Base-by-base conservation (phyloP, 1,284 basidiomycete genomes). In the Marasmius sp. region DNA sequence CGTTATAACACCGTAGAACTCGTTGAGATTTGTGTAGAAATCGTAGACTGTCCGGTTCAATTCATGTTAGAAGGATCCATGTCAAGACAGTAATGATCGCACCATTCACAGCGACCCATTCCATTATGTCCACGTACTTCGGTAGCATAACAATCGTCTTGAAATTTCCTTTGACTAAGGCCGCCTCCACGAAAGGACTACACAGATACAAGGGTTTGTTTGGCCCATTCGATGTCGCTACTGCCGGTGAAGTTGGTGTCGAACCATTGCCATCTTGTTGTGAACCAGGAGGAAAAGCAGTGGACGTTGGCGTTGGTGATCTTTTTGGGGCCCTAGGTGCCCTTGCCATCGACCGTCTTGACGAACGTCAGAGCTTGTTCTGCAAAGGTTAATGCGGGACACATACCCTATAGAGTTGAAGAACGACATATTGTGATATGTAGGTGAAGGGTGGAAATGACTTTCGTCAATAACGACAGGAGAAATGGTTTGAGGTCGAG, bases 101-200 rank as follows among this genome's bases (percentile, higher is more conserved):
- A 98, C 95, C 85, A 72, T 98, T 98, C 62, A 97, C 92, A 0
- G 96, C 97, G 37, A 99, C 94, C 97, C 97, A 99, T 77, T 99
- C 97, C 85, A 95, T 96, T 57, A 95, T 93, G 74, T 97, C 94
- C 47, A 95, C 93, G 72, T 97, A 98, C 75, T 98, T 98, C 18
- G 97, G 97, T 41, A 97, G 85, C 78, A 95, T 93, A 45, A 98
- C 95, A 68, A 99, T 98, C 1, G 96, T 98, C 80, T 98, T 98
- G 81, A 98, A 98, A 73, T 95, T 97, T 16, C 97, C 97, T 76
- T 98, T 98, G 67, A 99, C 96, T 36, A 99, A 84, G 0, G 97
- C 95, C 0, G 95, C 94, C 71, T 98, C 95, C 58, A 97, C 95
- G 72, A 99, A 99, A 4, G 95, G 95, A 69, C 92, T 93, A 74